Evolutionary conservation across 2,329 filamentous ascomycete species (phyloP).

Genomic region (Arthrobotrys sinensis): DNA sequence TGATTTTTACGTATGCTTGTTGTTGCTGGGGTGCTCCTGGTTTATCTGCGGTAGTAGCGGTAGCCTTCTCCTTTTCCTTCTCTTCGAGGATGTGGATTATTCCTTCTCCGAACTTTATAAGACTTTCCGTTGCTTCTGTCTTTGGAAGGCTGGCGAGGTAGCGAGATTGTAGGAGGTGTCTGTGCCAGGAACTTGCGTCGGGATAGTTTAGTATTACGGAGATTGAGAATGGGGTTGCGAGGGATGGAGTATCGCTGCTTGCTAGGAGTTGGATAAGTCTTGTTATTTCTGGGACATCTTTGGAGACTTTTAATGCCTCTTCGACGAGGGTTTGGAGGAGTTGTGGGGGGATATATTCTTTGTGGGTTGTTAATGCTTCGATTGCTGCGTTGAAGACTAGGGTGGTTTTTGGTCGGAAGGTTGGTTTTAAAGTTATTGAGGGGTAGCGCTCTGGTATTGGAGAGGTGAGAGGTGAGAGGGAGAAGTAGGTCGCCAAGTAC

Average conservation of each 20-base stretch:
- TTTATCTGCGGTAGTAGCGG: background rate
- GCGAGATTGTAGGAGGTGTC: background rate
- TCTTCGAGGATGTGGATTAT: constrained; percentile 15
- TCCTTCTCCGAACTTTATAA: background rate
- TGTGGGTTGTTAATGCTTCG: background rate
- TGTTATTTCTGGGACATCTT: background rate
- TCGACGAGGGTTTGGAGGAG: background rate
- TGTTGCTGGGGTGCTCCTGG: background rate
- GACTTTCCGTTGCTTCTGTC: background rate
- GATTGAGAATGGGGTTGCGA: background rate
- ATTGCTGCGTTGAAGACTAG: background rate
- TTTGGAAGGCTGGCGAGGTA: background rate
- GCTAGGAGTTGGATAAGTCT: constrained; percentile 1
- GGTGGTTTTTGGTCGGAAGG: background rate
- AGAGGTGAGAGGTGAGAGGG: background rate
- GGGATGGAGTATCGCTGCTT: background rate
- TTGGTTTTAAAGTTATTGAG: background rate
- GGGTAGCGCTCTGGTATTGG: background rate
- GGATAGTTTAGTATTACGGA: constrained; percentile 12
- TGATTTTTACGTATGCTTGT: constrained; percentile 32
- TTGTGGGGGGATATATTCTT: background rate
- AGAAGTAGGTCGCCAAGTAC: background rate
- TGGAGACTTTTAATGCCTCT: background rate
- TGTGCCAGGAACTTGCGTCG: constrained; percentile 32
- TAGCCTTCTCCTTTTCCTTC: background rate